Percentiles rank a stretch among this genome's conserved stretches.
These are phyloP conservation scores for Periconia sp. DNA, from an alignment of 2,329 filamentous ascomycete species.

Conservation along the genomic window DNA sequence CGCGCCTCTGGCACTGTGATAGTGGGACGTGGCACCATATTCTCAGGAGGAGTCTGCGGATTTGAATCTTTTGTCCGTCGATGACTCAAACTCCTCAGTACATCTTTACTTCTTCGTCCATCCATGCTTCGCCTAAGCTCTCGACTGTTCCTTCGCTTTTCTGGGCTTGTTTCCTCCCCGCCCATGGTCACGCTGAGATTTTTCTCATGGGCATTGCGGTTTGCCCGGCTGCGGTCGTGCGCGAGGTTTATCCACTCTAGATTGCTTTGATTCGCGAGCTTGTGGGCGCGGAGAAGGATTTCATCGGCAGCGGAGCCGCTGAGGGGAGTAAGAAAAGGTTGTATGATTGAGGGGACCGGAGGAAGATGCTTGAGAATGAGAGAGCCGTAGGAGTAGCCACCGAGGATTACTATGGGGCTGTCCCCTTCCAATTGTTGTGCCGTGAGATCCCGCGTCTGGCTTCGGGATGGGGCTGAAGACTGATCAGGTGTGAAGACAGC, in stretches of 20 bases:
- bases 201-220: constrained; percentile 33
- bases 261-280: constrained; percentile 70
- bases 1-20: constrained; percentile 29
- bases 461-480: constrained; percentile 12
- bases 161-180: constrained; percentile 54
- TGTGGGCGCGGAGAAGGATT: constrained; percentile 72
- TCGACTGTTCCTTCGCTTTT: constrained; percentile 48
- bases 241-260: constrained; percentile 46
- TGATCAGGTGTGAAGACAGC: constrained; percentile 22
- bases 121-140: constrained; percentile 45
- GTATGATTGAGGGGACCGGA: constrained; percentile 60
- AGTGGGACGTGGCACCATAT: not conserved
- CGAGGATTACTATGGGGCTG: constrained; percentile 61
- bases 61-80: constrained; percentile 17
- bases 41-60: constrained; percentile 12
- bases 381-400: constrained; percentile 90
- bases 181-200: constrained; percentile 48
- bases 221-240: constrained; percentile 26
- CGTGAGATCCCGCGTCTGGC: not conserved
- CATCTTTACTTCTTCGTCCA: constrained; percentile 42
- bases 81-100: constrained; percentile 39
- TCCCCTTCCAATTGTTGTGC: constrained; percentile 4
- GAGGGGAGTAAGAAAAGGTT: constrained; percentile 61
- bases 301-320: constrained; percentile 68
- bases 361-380: constrained; percentile 79